phyloP scores from a whole-genome alignment of 768 basidiomycete genomes.

The Podaxis sp. region DNA sequence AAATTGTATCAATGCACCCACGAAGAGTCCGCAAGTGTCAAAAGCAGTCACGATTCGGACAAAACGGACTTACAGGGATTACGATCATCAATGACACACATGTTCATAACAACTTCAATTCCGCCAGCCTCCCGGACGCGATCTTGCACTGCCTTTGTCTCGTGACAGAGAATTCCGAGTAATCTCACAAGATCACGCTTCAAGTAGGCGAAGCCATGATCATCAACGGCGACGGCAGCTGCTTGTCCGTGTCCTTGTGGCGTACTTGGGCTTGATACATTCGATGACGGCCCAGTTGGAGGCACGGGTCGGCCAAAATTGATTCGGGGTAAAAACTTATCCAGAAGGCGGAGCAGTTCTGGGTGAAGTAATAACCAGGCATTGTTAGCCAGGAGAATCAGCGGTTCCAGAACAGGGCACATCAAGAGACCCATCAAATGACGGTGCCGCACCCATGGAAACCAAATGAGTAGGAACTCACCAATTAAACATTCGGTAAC shows the following conservation, averaged over 20 bases:
- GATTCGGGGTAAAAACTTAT: conserved; percentile 81
- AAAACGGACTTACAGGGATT: conserved; percentile 78
- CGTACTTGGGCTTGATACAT: conserved; percentile 24
- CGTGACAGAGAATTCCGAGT: conserved; percentile 74
- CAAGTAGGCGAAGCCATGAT: conserved; percentile 74
- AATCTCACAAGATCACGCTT: conserved; percentile 90
- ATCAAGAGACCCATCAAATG: conserved; percentile 7
- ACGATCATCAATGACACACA: conserved; percentile 87
- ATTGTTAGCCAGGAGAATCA: conserved; percentile 13
- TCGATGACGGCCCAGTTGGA: conserved; percentile 24
- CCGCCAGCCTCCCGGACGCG: conserved; percentile 68
- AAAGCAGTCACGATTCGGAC: conserved; percentile 8
- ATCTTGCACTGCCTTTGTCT: conserved; percentile 68
- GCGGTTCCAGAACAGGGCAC: not conserved
- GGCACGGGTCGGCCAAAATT: conserved; percentile 69
- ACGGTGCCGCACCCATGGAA: not conserved
- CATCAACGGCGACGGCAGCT: conserved; percentile 25
- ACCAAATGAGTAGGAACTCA: conserved; percentile 26
- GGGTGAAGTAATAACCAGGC: conserved; percentile 12
- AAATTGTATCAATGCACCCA: conserved; percentile 9
- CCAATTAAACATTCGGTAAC: conserved; percentile 60
- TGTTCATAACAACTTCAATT: conserved; percentile 78
- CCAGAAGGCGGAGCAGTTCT: conserved; percentile 77
- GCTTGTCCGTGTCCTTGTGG: conserved; percentile 12
- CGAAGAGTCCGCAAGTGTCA: conserved; percentile 7